Evolutionary conservation across 2,329 filamentous ascomycete genomes (phyloP), one percentile per base, ranked within the genome.

Genomic region (Ophiostoma australiae): DNA sequence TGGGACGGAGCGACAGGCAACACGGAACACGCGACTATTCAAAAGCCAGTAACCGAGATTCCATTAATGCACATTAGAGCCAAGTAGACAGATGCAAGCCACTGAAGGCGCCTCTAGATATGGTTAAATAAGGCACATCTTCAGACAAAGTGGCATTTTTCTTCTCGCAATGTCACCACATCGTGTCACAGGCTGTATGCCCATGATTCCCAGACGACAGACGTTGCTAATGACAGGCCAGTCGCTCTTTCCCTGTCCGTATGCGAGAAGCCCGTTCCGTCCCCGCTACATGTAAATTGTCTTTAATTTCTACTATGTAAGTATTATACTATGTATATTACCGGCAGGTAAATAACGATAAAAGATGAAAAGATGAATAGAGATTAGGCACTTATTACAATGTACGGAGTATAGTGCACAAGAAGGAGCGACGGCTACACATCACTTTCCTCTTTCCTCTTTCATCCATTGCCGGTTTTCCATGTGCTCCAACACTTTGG

Each of bases 381-480:
- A 41, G 39, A 41, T 41, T 41, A 41, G 39, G 39, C 8, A 41
- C 39, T n/a, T n/a, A n/a, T n/a, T 31, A 31, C 27, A n/a, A 52
- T 17, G 15, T 52, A 52, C 44, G 44, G 15, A 52, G 23, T 61
- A 31, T 8, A 23, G 27, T 61, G 10, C 27, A 17, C 58, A 65
- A n/a, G 52, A 27, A 58, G 23, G 58, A 65, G 27, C 58, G 58
- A 31, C 58, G 23, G 11, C 48, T 55, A 6, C 52, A 27, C 52
- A 58, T 58, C 52, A 27, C 52, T 58, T 58, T 27, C 52, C 52
- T 63, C 23, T 63, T 63, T 63, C 58, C 58, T 63, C 23, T 17
- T 63, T 63, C 27, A 63, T 33, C 58, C 58, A 63, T 63, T 31
- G 27, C 58, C 27, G 27, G 11, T 63, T 63, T 61, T 17, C 27